Percentiles rank a stretch among this genome's conserved stretches.
These are phyloP conservation scores for Populus simonii DNA, from an alignment of 345 rosid species.

Conservation along the genomic window DNA sequence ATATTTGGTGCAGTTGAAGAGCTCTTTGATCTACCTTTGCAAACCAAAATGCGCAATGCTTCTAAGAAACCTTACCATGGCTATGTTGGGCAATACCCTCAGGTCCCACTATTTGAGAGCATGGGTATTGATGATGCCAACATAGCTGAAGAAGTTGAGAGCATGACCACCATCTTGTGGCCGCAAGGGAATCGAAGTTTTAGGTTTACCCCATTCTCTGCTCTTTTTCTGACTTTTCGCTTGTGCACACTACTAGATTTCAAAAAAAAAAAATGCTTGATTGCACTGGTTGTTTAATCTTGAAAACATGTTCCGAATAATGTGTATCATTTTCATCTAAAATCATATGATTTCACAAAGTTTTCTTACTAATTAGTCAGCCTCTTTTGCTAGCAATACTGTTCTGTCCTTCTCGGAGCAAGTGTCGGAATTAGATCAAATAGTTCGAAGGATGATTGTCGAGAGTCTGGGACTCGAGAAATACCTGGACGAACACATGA, in stretches of 20 bases:
- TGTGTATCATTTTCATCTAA: too few relatives aligned
- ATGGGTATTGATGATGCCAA: conserved; percentile 36
- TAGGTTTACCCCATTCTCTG: conserved; percentile 9
- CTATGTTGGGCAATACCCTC: conserved; percentile 31
- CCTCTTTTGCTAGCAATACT: conserved; percentile 12
- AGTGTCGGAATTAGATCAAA: conserved; percentile 28
- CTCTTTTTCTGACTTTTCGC: not conserved
- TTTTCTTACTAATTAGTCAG: not conserved
- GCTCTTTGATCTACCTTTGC: conserved; percentile 34
- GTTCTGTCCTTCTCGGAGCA: conserved; percentile 19
- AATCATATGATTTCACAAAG: too few relatives aligned
- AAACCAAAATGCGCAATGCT: conserved; percentile 26
- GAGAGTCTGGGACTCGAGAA: conserved; percentile 37
- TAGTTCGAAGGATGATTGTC: conserved; percentile 30
- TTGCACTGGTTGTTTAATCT: too few relatives aligned
- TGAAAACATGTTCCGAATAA: too few relatives aligned
- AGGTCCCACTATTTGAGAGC: conserved; percentile 35
- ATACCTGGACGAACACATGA: conserved; percentile 27
- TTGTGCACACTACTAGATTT: too few relatives aligned
- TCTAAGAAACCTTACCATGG: conserved; percentile 41
- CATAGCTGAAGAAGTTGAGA: not conserved
- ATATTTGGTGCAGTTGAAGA: conserved; percentile 20
- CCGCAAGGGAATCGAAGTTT: conserved; percentile 36
- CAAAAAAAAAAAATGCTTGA: too few relatives aligned
- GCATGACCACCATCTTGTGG: conserved; percentile 34